These are phyloP conservation scores for Infundibulicybe gibba DNA, from an alignment of 768 basidiomycete genomes.

Conservation along the genomic window DNA sequence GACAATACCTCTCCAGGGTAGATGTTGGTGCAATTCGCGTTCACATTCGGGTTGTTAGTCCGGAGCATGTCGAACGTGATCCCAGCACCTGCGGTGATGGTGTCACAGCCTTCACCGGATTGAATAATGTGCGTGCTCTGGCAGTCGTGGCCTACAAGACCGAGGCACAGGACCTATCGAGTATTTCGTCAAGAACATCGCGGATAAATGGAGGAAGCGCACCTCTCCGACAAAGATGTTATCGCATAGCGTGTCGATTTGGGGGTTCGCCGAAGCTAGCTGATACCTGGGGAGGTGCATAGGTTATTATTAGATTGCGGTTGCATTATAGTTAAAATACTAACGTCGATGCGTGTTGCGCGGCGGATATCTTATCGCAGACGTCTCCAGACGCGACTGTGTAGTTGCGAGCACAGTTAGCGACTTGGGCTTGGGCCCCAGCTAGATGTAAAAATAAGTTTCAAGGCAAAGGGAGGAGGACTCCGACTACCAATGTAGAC, in stretches of 20 bases:
- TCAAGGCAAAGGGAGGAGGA: neutral
- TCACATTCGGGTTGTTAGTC: slow-evolving; percentile 65
- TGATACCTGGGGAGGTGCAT: slow-evolving; percentile 41
- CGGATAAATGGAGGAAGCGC: neutral
- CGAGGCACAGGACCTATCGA: slow-evolving; percentile 47
- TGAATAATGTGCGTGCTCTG: slow-evolving; percentile 40
- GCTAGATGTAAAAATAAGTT: too few species aligned
- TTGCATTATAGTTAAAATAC: slow-evolving; percentile 6
- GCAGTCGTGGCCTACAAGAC: slow-evolving; percentile 51
- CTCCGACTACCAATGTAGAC: slow-evolving; percentile 7
- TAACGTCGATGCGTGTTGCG: slow-evolving; percentile 45
- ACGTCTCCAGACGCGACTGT: slow-evolving; percentile 48
- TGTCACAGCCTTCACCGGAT: slow-evolving; percentile 47
- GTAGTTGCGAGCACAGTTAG: slow-evolving; percentile 45
- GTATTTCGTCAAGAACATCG: neutral
- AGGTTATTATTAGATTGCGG: neutral
- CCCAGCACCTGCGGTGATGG: slow-evolving; percentile 34
- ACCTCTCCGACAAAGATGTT: slow-evolving; percentile 54
- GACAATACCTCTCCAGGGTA: slow-evolving; percentile 59
- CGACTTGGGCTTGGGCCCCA: slow-evolving; percentile 1
- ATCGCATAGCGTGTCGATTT: slow-evolving; percentile 49
- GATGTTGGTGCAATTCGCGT: slow-evolving; percentile 48
- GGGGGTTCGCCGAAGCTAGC: slow-evolving; percentile 48
- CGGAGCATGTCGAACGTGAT: slow-evolving; percentile 44
- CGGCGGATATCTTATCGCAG: slow-evolving; percentile 52